These are phyloP conservation scores for Fraxinus greggii DNA, from an alignment of 305 asterid genomes.

Conservation along the genomic window DNA sequence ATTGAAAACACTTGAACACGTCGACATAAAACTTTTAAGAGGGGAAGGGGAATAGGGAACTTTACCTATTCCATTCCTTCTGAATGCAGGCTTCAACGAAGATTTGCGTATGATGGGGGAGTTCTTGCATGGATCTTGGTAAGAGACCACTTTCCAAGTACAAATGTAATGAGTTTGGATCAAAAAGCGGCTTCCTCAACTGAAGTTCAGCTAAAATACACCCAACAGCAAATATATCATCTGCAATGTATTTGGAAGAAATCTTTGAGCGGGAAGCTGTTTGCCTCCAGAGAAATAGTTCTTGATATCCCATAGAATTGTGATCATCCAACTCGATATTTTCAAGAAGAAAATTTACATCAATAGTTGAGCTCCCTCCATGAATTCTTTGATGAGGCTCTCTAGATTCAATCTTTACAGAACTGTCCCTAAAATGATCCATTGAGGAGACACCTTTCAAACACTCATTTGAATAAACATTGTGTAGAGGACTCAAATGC, in stretches of 20 bases:
- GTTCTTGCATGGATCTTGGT: slow-evolving; percentile 69
- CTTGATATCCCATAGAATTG: slow-evolving; percentile 69
- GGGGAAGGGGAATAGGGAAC: slow-evolving; percentile 17
- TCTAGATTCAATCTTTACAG: slow-evolving; percentile 33
- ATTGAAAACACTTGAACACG: slow-evolving; percentile 17
- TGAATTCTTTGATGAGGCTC: slow-evolving; percentile 25
- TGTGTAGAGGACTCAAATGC: slow-evolving; percentile 65
- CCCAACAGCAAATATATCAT: slow-evolving; percentile 87
- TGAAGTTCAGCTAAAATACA: slow-evolving; percentile 92
- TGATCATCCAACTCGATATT: slow-evolving; percentile 66
- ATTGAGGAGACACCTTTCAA: slow-evolving; percentile 35
- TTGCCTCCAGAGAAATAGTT: slow-evolving; percentile 72
- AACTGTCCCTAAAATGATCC: slow-evolving; percentile 32
- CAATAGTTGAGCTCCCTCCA: slow-evolving; percentile 39
- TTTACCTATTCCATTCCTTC: slow-evolving; percentile 80
- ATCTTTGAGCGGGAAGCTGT: slow-evolving; percentile 36
- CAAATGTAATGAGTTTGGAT: slow-evolving; percentile 49
- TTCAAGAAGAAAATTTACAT: slow-evolving; percentile 60
- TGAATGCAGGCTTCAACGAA: slow-evolving; percentile 82
- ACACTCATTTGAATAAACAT: slow-evolving; percentile 34
- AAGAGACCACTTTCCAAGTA: slow-evolving; percentile 66
- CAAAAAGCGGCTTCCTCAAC: slow-evolving; percentile 78
- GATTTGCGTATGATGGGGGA: slow-evolving; percentile 58
- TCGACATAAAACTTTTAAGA: slow-evolving; percentile 14
- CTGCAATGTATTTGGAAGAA: slow-evolving; percentile 54